Base-by-base conservation (phyloP, 345 rosid genomes). In the Balakata baccata region DNA sequence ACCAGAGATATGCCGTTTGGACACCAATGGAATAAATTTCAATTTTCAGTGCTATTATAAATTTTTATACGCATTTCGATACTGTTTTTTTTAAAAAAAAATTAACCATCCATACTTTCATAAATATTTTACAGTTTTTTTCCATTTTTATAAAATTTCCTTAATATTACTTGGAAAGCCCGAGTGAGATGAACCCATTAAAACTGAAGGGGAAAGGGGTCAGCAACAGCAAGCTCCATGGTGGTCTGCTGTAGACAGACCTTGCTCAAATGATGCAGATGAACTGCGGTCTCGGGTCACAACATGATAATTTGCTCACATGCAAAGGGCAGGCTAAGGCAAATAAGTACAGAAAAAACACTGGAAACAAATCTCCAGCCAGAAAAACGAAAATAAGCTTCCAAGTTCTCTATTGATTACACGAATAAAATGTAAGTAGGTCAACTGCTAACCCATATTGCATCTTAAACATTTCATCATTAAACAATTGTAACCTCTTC, bases 361-460 rank as follows among this genome's bases (percentile, higher is more conserved):
- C 51, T 50, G 2, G 63, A 43, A 64, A 64, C 75, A 71, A 57
- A 49, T 71, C 67, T 66, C 75, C 49, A 66, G 69, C 69, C 47
- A 47, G 49, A 59, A 38, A 77, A 13, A 45, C 41, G 37, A 74
- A 67, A 39, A 34, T 29, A 57, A 47, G 45, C 66, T 77, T 72
- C 51, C 76, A 72, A 61, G 50, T 50, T 64, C 77, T 64, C 70
- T 72, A 76, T 60, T 66, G 43, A 72, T 11, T 66, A 53, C 56
- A 72, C 64, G 50, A 51, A 72, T 72, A 53, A 61, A 73, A 66
- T 47, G 37, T 43, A 46, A 20, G 46, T 41, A 41, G 50, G 68
- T 52, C 57, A 66, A 60, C 50, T 60, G 22, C 50, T 59, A 51
- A 51, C 72, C 57, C 57, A 50, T 41, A 29, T 61, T 46, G 53